phyloP scores from a whole-genome alignment of 108 stramenopile species.

The Heterococcus sp. region DNA sequence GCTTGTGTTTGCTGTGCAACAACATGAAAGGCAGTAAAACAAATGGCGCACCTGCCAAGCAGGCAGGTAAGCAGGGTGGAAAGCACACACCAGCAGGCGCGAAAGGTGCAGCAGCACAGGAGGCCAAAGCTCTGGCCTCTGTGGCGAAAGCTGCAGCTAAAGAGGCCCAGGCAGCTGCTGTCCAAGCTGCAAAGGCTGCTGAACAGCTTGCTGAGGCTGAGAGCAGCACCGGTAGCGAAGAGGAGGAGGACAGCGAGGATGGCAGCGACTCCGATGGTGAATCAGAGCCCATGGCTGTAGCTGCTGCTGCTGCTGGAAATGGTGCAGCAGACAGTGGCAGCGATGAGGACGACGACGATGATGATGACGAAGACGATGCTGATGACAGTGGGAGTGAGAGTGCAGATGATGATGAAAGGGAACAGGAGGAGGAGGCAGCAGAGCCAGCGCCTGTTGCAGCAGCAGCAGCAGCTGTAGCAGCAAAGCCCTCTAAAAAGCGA shows the following conservation, averaged over 20 bases:
- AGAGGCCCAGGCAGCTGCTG: not conserved
- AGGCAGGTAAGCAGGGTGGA: too few relatives aligned
- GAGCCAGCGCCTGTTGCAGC: not conserved
- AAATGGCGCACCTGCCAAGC: too few relatives aligned
- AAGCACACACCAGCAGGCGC: too few relatives aligned
- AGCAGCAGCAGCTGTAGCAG: not conserved
- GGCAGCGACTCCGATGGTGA: conserved; percentile 26
- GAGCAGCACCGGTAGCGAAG: not conserved
- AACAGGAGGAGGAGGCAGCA: conserved; percentile 2
- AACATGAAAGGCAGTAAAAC: too few relatives aligned
- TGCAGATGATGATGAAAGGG: not conserved
- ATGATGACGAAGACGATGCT: conserved; percentile 11
- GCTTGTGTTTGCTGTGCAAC: too few relatives aligned
- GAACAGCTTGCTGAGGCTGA: not conserved
- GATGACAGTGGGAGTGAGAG: not conserved
- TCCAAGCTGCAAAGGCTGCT: not conserved
- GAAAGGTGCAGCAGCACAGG: too few relatives aligned
- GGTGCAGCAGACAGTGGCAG: not conserved
- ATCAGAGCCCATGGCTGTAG: not conserved
- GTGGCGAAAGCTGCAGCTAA: not conserved
- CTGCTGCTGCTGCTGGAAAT: not conserved
- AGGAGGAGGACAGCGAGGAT: conserved; percentile 5
- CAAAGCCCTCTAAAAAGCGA: not conserved
- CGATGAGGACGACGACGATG: conserved; percentile 32
- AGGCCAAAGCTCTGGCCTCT: not conserved